Base-by-base conservation (phyloP, 495 filamentous ascomycete species). In the Lepidopterella palustris region DNA sequence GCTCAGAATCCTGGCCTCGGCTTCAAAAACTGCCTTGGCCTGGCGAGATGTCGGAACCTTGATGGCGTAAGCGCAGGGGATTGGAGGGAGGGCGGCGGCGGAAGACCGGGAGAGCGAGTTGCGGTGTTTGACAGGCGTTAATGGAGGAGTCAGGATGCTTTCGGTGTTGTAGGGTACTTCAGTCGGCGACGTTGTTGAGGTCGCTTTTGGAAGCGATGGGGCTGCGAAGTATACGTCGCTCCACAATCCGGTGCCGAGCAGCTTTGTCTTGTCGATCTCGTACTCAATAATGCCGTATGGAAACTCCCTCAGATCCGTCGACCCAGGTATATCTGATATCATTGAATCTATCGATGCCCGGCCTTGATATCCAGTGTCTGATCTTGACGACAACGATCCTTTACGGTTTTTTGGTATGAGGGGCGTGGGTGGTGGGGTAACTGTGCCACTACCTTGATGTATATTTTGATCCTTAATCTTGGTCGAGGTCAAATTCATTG, bases 201-300 rank as follows among this genome's bases (percentile, higher is more conserved):
- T 15, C 45, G 23, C 9, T 15, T 20, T 48, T 3, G 63, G 63
- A 18, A 39, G n/a, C 8, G 20, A 42, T 23, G 50, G 68, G 29
- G 28, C 64, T 3, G 68, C 82, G 53, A 76, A 77, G 69, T 82
- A 84, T 10, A 87, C 84, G 13, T 76, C 77, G 65, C 84, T 87
- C 83, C 83, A 86, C 5, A 75, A 75, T 9, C 84, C 84, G 47
- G 70, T 76, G 28, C 83, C 84, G 32, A 80, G 49, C 0, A 61
- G 26, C 39, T 60, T 69, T 27, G 68, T 61, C 18, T 64, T 70
- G 11, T 64, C 54, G 21, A 73, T 49, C 24, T 66, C 67, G 55
- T 73, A 74, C 52, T 72, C 70, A 5, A 51, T 29, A 8, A 47
- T 9, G 23, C 48, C 27, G 53, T 52, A 57, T 6, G 29, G 51